phyloP scores from a whole-genome alignment of 2,329 filamentous ascomycete species.

The Pseudophaeomoniella oleicola region DNA sequence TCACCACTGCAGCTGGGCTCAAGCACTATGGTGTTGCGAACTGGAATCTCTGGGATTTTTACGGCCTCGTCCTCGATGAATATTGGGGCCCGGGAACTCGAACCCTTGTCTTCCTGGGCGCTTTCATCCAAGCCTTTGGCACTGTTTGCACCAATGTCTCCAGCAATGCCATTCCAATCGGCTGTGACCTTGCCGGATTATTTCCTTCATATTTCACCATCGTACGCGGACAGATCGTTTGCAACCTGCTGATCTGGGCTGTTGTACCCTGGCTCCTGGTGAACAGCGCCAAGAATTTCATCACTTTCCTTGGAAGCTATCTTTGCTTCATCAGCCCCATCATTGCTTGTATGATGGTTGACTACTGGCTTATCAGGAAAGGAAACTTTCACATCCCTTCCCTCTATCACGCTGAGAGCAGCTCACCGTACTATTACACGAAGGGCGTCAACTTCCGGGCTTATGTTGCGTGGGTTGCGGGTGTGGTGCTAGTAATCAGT shows the following conservation, averaged over 20 bases:
- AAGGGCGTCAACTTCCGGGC: constrained; percentile 19
- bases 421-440: constrained; percentile 17
- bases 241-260: constrained; percentile 20
- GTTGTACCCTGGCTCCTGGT: constrained; percentile 30
- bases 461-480: constrained; percentile 14
- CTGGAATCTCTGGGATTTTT: constrained; percentile 33
- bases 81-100: constrained; percentile 23
- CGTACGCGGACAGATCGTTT: constrained; percentile 26
- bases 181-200: constrained; percentile 25
- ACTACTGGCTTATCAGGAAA: constrained; percentile 21
- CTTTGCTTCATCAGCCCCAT: constrained; percentile 27
- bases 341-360: constrained; percentile 22
- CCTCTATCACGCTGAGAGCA: constrained; percentile 14
- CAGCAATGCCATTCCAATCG: constrained; percentile 26
- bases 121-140: constrained; percentile 21
- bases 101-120: constrained; percentile 24
- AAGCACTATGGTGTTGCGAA: constrained; percentile 21
- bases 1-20: constrained; percentile 22
- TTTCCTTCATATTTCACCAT: constrained; percentile 29
- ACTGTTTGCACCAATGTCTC: constrained; percentile 29
- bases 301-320: constrained; percentile 28
- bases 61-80: constrained; percentile 22
- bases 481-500: constrained; percentile 1
- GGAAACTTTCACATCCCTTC: constrained; percentile 26
- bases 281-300: constrained; percentile 22